These are phyloP conservation scores for Aquanectria penicillioides DNA, from an alignment of 2,329 filamentous ascomycete genomes.

Conservation along the genomic window DNA sequence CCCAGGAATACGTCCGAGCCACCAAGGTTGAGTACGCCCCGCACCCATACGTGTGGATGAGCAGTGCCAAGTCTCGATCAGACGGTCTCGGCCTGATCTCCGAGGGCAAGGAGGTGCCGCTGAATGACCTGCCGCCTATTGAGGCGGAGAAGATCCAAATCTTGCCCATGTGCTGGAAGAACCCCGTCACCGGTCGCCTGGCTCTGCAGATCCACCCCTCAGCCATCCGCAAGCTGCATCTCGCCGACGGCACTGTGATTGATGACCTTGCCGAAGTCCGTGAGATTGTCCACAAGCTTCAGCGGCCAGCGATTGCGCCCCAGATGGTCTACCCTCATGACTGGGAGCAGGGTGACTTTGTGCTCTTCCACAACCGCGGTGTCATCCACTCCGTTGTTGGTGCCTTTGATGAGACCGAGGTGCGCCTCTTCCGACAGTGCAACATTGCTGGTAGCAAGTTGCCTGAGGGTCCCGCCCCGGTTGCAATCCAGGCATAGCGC, in stretches of 20 bases:
- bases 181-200: constrained; percentile 74
- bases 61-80: constrained; percentile 69
- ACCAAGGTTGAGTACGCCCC: constrained; percentile 79
- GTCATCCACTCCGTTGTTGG: constrained; percentile 80
- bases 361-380: constrained; percentile 82
- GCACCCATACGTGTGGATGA: constrained; percentile 88
- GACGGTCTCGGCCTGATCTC: constrained; percentile 78
- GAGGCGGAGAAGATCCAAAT: constrained; percentile 74
- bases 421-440: constrained; percentile 80
- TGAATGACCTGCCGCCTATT: constrained; percentile 70
- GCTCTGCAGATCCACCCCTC: constrained; percentile 80
- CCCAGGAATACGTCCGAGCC: constrained; percentile 73
- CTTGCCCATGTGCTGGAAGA: constrained; percentile 81
- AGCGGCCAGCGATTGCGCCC: constrained; percentile 78
- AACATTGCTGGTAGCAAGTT: constrained; percentile 75
- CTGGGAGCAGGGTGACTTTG: constrained; percentile 80
- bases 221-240: constrained; percentile 75
- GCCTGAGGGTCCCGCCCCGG: constrained; percentile 58
- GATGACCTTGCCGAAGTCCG: constrained; percentile 74
- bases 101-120: constrained; percentile 70
- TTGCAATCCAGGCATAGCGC: too few relatives aligned
- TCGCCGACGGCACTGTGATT: constrained; percentile 73
- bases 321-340: constrained; percentile 76
- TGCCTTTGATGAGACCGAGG: constrained; percentile 77
- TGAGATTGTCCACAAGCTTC: constrained; percentile 73